Evolutionary conservation across 129 eudicot species (phyloP).

Genomic region (Smallanthus sonchifolius): DNA sequence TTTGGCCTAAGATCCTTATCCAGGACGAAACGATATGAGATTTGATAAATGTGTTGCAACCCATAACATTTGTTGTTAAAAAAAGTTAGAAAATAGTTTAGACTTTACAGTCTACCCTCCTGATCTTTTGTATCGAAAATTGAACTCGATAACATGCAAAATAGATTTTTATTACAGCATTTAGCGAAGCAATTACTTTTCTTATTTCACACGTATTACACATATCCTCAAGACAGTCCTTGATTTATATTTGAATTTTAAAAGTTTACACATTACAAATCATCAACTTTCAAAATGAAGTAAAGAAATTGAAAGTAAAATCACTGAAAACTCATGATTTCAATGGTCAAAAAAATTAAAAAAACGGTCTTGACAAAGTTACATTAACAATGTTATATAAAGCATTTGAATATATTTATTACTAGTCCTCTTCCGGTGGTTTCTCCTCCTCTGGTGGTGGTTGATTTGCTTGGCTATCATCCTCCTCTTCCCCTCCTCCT

Average conservation of each 20-base stretch:
- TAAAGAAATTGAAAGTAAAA: background rate
- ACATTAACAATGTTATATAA: conserved; percentile 25
- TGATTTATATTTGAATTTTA: conserved; percentile 20
- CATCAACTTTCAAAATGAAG: conserved; percentile 5
- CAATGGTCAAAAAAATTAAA: conserved; percentile 22
- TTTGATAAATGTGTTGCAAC: too few species aligned
- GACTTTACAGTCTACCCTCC: too few species aligned
- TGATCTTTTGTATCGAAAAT: too few species aligned
- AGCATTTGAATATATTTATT: conserved; percentile 11
- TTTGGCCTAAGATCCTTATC: too few species aligned
- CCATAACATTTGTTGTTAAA: too few species aligned
- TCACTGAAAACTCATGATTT: conserved; percentile 26
- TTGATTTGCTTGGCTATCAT: conserved; percentile 22
- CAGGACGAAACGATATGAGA: too few species aligned
- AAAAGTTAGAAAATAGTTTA: too few species aligned
- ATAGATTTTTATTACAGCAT: background rate
- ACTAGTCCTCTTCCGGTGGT: conserved; percentile 27
- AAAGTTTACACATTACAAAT: conserved; percentile 20
- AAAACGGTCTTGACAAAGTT: conserved; percentile 17
- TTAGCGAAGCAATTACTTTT: background rate
- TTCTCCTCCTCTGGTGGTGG: conserved; percentile 28
- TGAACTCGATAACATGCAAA: too few species aligned
- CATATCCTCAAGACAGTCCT: conserved; percentile 26
- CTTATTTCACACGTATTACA: background rate
- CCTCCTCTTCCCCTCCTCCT: conserved; percentile 3